These are phyloP conservation scores for Pleurotus platypus DNA, from an alignment of 768 basidiomycete species.

Conservation along the genomic window DNA sequence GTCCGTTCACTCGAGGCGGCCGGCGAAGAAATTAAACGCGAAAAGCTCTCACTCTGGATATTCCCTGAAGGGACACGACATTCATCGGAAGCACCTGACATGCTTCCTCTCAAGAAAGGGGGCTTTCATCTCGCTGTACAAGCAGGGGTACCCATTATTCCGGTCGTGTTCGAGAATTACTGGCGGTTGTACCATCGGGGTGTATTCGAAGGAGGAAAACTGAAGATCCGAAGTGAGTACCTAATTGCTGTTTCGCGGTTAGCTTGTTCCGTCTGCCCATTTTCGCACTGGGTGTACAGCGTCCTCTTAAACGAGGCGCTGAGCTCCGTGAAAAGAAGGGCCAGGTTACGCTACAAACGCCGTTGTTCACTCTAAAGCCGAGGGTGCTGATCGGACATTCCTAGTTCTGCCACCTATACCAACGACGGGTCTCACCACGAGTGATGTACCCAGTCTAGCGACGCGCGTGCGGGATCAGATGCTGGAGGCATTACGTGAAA, in stretches of 20 bases:
- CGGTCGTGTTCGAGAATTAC: constrained; percentile 93
- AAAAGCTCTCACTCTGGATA: constrained; percentile 80
- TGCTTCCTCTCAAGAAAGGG: constrained; percentile 95
- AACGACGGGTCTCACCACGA: constrained; percentile 65
- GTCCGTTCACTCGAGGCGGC: constrained; percentile 74
- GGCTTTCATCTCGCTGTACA: constrained; percentile 96
- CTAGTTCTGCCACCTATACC: constrained; percentile 88
- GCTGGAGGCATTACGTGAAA: constrained; percentile 72
- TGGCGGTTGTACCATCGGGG: constrained; percentile 80
- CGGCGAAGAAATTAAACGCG: constrained; percentile 70
- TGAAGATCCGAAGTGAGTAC: constrained; percentile 77
- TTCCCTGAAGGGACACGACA: constrained; percentile 96
- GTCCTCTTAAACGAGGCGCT: background rate
- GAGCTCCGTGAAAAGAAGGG: background rate
- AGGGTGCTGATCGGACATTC: background rate
- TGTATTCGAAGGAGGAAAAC: constrained; percentile 67
- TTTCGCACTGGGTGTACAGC: constrained; percentile 1
- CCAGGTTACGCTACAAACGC: too few relatives aligned
- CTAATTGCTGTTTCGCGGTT: background rate
- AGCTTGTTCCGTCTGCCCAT: background rate
- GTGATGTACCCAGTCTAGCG: constrained; percentile 68
- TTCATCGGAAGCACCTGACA: constrained; percentile 53
- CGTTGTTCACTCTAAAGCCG: background rate
- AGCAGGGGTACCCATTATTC: constrained; percentile 86
- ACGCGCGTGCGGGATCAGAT: constrained; percentile 72